Evolutionary conservation across 2,329 filamentous ascomycete genomes (phyloP).

Genomic region (Tolypocladium cylindrosporum): DNA sequence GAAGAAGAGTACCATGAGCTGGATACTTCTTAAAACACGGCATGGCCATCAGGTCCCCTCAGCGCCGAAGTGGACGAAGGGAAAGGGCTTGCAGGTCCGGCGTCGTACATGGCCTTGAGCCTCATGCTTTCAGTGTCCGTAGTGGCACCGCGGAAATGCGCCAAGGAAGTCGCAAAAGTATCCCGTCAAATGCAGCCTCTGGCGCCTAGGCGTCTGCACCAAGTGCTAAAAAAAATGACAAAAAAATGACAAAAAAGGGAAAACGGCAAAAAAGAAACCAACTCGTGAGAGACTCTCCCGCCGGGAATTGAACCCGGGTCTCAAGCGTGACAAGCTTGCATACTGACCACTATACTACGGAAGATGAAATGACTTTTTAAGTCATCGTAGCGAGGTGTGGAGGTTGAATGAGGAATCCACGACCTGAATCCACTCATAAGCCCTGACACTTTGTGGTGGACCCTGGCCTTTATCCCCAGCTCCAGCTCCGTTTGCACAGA

Average conservation of each 20-base stretch:
- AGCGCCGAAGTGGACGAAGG: too few species aligned
- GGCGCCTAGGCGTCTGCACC: background rate
- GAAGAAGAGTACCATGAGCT: too few species aligned
- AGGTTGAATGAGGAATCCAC: background rate
- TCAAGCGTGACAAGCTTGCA: constrained; percentile 5
- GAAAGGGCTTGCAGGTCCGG: too few species aligned
- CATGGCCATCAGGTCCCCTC: too few species aligned
- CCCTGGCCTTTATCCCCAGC: too few species aligned
- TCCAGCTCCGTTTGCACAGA: background rate
- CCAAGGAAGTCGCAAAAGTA: too few species aligned
- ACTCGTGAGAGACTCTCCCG: background rate
- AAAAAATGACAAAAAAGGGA: background rate
- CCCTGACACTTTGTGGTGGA: background rate
- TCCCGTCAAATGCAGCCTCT: too few species aligned
- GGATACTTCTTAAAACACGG: too few species aligned
- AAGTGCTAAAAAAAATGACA: background rate
- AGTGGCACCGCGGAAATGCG: too few species aligned
- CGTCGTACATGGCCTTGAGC: too few species aligned
- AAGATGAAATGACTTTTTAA: background rate
- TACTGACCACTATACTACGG: constrained; percentile 5
- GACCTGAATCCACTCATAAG: background rate
- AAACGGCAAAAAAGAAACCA: background rate
- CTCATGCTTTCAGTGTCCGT: too few species aligned
- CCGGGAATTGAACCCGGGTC: constrained; percentile 5
- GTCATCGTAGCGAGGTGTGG: constrained; percentile 2